Percentiles rank a stretch among this genome's conserved stretches.
Conservation (phyloP, 106 monocot species). For the Platanthera guangdongensis region DNA sequence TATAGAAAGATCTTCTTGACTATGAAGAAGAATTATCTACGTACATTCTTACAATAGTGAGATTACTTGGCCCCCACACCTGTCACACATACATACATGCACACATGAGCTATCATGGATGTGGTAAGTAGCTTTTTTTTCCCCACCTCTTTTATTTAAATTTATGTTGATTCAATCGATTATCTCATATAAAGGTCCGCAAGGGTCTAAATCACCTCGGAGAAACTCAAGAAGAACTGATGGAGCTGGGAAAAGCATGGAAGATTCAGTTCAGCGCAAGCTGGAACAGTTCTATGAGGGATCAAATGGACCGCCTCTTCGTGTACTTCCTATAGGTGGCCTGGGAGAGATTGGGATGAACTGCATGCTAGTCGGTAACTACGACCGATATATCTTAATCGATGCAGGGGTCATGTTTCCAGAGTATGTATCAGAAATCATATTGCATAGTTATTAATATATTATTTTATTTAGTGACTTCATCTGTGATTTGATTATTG, state of each 20-base stretch:
- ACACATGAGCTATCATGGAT: neutral
- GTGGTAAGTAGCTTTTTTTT: slow-evolving; percentile 2
- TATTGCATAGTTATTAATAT: neutral
- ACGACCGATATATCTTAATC: slow-evolving; percentile 90
- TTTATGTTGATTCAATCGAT: neutral
- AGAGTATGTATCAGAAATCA: slow-evolving; percentile 56
- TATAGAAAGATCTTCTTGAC: neutral
- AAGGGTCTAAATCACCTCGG: slow-evolving; percentile 37
- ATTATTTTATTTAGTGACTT: neutral
- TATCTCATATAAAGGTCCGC: slow-evolving; percentile 31
- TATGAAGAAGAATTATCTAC: too few relatives aligned
- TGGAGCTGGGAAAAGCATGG: slow-evolving; percentile 79
- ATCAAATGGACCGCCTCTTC: slow-evolving; percentile 81
- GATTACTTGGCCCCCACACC: neutral
- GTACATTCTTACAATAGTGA: neutral
- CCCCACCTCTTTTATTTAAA: neutral
- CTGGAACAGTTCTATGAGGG: slow-evolving; percentile 98
- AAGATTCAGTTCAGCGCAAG: slow-evolving; percentile 91
- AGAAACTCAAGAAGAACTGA: slow-evolving; percentile 58
- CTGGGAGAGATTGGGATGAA: slow-evolving; percentile 99
- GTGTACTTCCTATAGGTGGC: slow-evolving; percentile 95
- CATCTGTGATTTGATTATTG: neutral
- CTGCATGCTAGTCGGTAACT: slow-evolving; percentile 98
- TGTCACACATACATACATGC: neutral
- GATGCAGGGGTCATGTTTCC: slow-evolving; percentile 99